Evolutionary conservation across 2,329 filamentous ascomycete species (phyloP), one percentile per base, ranked within the genome.

Genomic region (Neonectria magnoliae): DNA sequence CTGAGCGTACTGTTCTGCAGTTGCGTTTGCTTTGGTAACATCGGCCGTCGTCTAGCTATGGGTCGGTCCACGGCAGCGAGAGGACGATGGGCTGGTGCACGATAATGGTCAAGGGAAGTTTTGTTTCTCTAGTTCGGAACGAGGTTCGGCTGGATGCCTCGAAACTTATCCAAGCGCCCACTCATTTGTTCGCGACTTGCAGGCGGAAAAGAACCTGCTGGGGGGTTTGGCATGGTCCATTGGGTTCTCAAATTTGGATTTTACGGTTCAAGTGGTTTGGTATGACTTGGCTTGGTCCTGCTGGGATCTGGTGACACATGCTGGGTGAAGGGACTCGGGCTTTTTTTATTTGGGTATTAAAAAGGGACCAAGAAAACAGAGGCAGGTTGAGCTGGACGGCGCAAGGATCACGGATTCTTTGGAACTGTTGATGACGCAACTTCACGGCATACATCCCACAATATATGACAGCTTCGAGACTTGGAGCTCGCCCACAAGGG

Each of bases 11-110:
- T 99, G 55, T 99, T 98, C 77, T 98, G 96, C 80, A 97, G 93
- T 75, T 94, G 93, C 71, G 88, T 98, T 10, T 98, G 94, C 80
- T 98, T 99, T 83, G 96, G 96, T 11, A 98, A 97, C 76, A 93
- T 99, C 75, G 96, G 96, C 13, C 85, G 96, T 67, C 86, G 93
- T 66, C 80, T 98, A 68, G 90, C 90, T n/a, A 80, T 88, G 68
- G 84, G 81, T 22, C 76, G 74, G 60, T 78, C 79, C n/a, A 78
- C 79, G 1, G 77, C 74, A 1, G 77, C 74, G n/a, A 81, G 79
- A 62, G 82, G 82, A 3, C 75, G 85, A 45, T 85, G 82, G 83
- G 82, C 78, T 36, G 81, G 79, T n/a, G 71, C 82, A 52, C 77
- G 80, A 69, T 81, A 57, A 75, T 47, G 33, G 29, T 1, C 13